Percentiles rank a stretch among this genome's conserved stretches.
phyloP scores from a whole-genome alignment of 2,329 filamentous ascomycete species.

The Fusarium sororula region DNA sequence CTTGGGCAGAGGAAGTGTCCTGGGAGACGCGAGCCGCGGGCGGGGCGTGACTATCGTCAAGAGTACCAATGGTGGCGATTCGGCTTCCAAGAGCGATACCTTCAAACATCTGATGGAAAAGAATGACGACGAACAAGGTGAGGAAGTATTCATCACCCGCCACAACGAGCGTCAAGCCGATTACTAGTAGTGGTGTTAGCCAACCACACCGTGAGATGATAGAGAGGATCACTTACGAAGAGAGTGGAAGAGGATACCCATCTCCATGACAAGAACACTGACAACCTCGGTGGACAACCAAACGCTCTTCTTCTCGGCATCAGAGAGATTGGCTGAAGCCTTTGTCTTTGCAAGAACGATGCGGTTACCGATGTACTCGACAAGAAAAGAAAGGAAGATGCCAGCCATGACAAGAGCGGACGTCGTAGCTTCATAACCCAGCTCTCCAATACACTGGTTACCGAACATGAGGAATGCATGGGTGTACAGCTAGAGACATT shows the following conservation, averaged over 20 bases:
- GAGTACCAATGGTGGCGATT: conserved; percentile 67
- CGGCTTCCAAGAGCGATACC: conserved; percentile 77
- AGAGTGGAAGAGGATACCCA: conserved; percentile 79
- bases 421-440: conserved; percentile 74
- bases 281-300: conserved; percentile 58
- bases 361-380: conserved; percentile 74
- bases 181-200: conserved; percentile 54
- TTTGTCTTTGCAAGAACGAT: conserved; percentile 56
- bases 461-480: conserved; percentile 78
- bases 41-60: conserved; percentile 25
- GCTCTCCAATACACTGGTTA: conserved; percentile 72
- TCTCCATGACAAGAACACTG: conserved; percentile 75
- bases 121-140: conserved; percentile 71
- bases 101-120: conserved; percentile 84
- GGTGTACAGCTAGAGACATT: conserved; percentile 68
- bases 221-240: conserved; percentile 58
- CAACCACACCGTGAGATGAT: neutral
- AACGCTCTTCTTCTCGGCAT: conserved; percentile 38
- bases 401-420: conserved; percentile 79
- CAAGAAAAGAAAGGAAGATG: conserved; percentile 75
- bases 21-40: conserved; percentile 33
- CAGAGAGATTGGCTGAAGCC: conserved; percentile 38
- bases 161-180: conserved; percentile 71
- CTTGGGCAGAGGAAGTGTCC: conserved; percentile 24
- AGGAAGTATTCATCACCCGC: conserved; percentile 64